These are phyloP conservation scores for Polyplosphaeria fusca DNA, from an alignment of 495 filamentous ascomycete species.

Conservation along the genomic window DNA sequence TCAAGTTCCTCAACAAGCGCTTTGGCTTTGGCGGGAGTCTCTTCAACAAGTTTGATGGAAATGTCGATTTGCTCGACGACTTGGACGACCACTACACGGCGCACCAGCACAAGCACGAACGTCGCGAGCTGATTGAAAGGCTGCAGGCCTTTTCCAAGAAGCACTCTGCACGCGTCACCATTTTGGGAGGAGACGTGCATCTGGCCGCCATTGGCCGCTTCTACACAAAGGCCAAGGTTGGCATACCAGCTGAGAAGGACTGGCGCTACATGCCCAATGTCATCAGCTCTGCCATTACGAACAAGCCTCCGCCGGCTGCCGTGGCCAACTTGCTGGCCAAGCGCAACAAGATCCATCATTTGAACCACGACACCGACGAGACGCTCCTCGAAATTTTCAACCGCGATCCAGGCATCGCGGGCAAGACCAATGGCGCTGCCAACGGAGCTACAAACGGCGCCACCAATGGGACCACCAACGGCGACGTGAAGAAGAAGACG, in stretches of 20 bases:
- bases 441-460: constrained; percentile 5
- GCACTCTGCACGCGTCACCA: constrained; percentile 75
- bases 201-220: constrained; percentile 72
- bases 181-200: constrained; percentile 79
- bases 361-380: constrained; percentile 82
- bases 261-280: constrained; percentile 73
- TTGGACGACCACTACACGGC: constrained; percentile 95
- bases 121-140: constrained; percentile 66
- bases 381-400: constrained; percentile 84
- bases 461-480: constrained; percentile 4
- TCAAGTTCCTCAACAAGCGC: constrained; percentile 85
- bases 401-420: constrained; percentile 67
- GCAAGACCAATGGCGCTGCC: constrained; percentile 12
- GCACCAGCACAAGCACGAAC: constrained; percentile 84
- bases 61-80: constrained; percentile 86
- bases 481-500: constrained; percentile 52
- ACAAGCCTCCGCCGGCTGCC: constrained; percentile 84
- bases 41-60: constrained; percentile 92
- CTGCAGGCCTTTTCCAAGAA: constrained; percentile 69
- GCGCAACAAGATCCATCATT: constrained; percentile 87
- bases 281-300: constrained; percentile 78
- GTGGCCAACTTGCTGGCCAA: constrained; percentile 85
- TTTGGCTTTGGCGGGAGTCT: constrained; percentile 80
- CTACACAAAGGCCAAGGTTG: constrained; percentile 63
- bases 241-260: constrained; percentile 60